phyloP scores from a whole-genome alignment of 805 yeast species.

The Saccharomycopsis sp. region DNA sequence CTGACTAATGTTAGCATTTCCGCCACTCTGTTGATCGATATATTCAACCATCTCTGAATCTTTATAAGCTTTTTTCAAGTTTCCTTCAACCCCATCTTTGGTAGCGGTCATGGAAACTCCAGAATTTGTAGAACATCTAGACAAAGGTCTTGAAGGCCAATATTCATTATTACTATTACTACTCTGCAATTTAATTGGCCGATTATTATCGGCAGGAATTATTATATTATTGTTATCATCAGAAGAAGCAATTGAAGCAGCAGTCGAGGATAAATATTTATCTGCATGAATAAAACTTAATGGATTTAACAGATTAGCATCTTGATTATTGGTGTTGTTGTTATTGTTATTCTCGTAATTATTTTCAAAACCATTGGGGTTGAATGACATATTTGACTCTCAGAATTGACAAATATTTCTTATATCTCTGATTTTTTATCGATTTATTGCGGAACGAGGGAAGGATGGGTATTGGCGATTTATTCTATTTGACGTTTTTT shows the following conservation, averaged over 20 bases:
- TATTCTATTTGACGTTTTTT: too few species aligned
- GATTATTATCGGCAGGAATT: not conserved
- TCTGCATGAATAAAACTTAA: not conserved
- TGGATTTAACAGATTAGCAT: not conserved
- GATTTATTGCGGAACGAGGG: too few species aligned
- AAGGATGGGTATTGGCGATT: too few species aligned
- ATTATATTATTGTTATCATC: not conserved
- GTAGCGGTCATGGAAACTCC: slow-evolving; percentile 14
- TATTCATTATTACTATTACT: not conserved
- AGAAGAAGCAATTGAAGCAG: slow-evolving; percentile 21
- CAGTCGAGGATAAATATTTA: slow-evolving; percentile 18
- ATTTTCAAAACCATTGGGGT: not conserved
- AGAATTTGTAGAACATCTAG: slow-evolving; percentile 18
- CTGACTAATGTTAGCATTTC: not conserved
- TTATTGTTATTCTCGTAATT: not conserved
- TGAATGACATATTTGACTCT: slow-evolving; percentile 9
- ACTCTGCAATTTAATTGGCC: not conserved
- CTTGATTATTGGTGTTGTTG: not conserved
- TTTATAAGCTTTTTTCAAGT: not conserved
- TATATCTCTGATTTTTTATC: too few species aligned
- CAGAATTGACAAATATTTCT: slow-evolving; percentile 7
- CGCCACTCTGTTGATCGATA: not conserved
- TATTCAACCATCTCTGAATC: not conserved
- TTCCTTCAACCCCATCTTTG: slow-evolving; percentile 16
- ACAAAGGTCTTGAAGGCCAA: slow-evolving; percentile 13